Evolutionary conservation across 305 asterid genomes (phyloP).

Genomic region (Stenogyne calaminthoides): DNA sequence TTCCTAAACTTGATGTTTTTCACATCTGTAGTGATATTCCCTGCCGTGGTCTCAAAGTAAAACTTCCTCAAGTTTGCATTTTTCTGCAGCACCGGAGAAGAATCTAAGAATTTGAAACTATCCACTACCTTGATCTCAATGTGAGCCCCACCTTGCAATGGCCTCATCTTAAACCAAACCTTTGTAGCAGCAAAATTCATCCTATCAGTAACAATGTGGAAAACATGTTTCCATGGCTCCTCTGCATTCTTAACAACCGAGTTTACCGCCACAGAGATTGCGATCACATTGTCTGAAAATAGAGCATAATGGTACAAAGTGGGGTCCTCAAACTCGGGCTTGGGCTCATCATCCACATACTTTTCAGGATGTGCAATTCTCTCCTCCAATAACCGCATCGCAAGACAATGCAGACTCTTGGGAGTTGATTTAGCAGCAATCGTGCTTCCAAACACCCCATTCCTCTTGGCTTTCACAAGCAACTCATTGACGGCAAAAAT

Average conservation of each 20-base stretch:
- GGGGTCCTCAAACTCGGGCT: constrained; percentile 59
- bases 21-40: constrained; percentile 41
- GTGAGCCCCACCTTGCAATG: constrained; percentile 51
- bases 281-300: constrained; percentile 59
- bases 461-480: constrained; percentile 60
- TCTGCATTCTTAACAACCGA: constrained; percentile 53
- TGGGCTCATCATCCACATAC: constrained; percentile 53
- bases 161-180: constrained; percentile 65
- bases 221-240: constrained; percentile 62
- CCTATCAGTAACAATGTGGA: constrained; percentile 57
- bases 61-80: constrained; percentile 43
- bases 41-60: constrained; percentile 49
- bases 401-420: constrained; percentile 61
- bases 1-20: constrained; percentile 49
- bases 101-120: constrained; percentile 44
- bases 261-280: constrained; percentile 56
- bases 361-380: constrained; percentile 61
- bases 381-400: constrained; percentile 67
- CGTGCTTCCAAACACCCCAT: constrained; percentile 53
- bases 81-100: constrained; percentile 56
- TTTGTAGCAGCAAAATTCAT: constrained; percentile 58
- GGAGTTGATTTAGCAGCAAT: constrained; percentile 63
- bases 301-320: constrained; percentile 54
- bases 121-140: constrained; percentile 51
- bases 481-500: constrained; percentile 58